These are phyloP conservation scores for Dittrichia graveolens DNA, from an alignment of 129 eudicot species.

Conservation along the genomic window DNA sequence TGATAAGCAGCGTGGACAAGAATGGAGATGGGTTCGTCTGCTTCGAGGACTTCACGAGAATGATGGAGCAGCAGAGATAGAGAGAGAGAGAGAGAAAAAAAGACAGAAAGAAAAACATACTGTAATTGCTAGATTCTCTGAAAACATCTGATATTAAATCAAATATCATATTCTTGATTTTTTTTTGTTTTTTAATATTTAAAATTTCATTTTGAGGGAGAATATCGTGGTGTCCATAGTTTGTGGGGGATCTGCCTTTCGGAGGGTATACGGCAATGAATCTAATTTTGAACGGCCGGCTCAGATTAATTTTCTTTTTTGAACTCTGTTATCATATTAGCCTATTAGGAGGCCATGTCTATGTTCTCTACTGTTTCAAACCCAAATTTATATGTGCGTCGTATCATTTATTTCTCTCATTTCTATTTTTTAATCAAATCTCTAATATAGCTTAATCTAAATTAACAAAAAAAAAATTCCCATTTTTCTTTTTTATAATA, in stretches of 20 bases:
- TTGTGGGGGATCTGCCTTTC: neutral
- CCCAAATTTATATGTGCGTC: too few relatives aligned
- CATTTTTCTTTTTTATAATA: too few relatives aligned
- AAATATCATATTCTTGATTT: slow-evolving; percentile 18
- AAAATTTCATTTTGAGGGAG: neutral
- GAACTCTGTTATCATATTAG: too few relatives aligned
- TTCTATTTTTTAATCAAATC: too few relatives aligned
- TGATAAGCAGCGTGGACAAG: slow-evolving; percentile 71
- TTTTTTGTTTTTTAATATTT: neutral
- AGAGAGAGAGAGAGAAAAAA: neutral
- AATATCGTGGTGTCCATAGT: neutral
- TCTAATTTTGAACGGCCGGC: too few relatives aligned
- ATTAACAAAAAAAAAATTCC: too few relatives aligned
- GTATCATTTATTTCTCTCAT: too few relatives aligned
- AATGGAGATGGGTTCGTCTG: slow-evolving; percentile 85
- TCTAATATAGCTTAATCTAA: too few relatives aligned
- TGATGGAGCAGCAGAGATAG: slow-evolving; percentile 65
- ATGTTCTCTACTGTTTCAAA: too few relatives aligned
- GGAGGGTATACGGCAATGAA: too few relatives aligned
- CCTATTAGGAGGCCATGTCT: too few relatives aligned
- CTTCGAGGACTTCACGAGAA: slow-evolving; percentile 67
- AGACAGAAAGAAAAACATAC: slow-evolving; percentile 15
- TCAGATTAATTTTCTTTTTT: too few relatives aligned
- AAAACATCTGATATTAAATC: slow-evolving; percentile 17
- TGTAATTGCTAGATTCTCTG: slow-evolving; percentile 27